Evolutionary conservation across 352 stramenopile species (phyloP).

Genomic region (Phytophthora pluvialis): DNA sequence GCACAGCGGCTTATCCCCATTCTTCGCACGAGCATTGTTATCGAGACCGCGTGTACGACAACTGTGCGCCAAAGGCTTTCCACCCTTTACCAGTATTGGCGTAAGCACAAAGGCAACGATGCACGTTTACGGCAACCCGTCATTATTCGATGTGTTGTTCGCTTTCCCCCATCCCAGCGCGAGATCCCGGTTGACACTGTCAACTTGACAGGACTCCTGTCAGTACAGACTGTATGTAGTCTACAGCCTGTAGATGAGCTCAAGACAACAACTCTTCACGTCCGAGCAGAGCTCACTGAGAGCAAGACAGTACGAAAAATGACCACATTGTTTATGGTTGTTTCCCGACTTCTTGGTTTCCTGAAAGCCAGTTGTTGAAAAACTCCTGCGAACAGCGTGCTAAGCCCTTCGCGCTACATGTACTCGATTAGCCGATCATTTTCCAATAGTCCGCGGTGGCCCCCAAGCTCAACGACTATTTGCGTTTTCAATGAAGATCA

Average conservation of each 20-base stretch:
- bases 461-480: not conserved
- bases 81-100: too few relatives aligned
- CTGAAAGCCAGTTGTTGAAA: constrained; percentile 8
- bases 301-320: not conserved
- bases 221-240: too few relatives aligned
- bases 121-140: not conserved
- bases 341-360: too few relatives aligned
- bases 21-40: too few relatives aligned
- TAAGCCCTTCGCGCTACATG: not conserved
- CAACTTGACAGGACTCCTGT: too few relatives aligned
- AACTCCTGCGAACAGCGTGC: constrained; percentile 3
- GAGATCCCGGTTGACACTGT: too few relatives aligned
- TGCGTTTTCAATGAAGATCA: constrained; percentile 1
- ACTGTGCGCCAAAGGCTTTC: too few relatives aligned
- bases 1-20: too few relatives aligned
- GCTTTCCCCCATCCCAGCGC: not conserved
- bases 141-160: not conserved
- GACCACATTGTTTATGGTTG: too few relatives aligned
- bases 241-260: too few relatives aligned
- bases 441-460: not conserved
- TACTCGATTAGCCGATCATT: not conserved
- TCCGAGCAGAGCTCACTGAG: constrained; percentile 2
- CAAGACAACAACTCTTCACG: not conserved
- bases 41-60: too few relatives aligned
- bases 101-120: not conserved